A percentile compares a stretch with the other conserved stretches of the same genome.
phyloP scores from a whole-genome alignment of 192 early-diverging fungal genomes.

The Backusella luteola region DNA sequence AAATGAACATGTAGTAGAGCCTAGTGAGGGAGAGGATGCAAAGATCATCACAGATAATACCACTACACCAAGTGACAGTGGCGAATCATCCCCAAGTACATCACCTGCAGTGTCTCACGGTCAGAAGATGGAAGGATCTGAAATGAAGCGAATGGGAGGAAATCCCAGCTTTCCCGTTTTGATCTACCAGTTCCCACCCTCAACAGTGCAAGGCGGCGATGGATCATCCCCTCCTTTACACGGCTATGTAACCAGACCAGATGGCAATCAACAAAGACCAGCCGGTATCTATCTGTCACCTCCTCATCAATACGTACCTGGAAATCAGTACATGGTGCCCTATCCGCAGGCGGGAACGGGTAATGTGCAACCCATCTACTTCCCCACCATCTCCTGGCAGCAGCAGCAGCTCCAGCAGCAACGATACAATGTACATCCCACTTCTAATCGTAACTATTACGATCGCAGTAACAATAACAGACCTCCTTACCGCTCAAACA shows the following conservation, averaged over 20 bases:
- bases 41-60: not conserved
- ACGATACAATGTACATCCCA: not conserved
- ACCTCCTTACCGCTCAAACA: not conserved
- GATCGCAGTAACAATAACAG: not conserved
- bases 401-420: constrained; percentile 1
- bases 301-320: constrained; percentile 1
- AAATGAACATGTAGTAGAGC: not conserved
- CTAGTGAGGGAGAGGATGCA: not conserved
- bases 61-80: not conserved
- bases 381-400: not conserved
- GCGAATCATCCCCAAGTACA: not conserved
- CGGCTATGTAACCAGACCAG: not conserved
- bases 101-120: not conserved
- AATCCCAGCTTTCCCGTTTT: constrained; percentile 8
- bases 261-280: not conserved
- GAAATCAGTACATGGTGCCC: constrained; percentile 7
- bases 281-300: constrained; percentile 16
- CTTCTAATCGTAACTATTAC: not conserved
- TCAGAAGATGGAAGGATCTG: not conserved
- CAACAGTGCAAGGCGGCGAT: not conserved
- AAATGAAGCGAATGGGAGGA: not conserved
- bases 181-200: constrained; percentile 9
- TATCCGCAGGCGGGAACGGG: constrained; percentile 12
- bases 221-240: not conserved
- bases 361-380: not conserved